Conservation (phyloP, 2,329 filamentous ascomycete species). For the Oidium heveae region DNA sequence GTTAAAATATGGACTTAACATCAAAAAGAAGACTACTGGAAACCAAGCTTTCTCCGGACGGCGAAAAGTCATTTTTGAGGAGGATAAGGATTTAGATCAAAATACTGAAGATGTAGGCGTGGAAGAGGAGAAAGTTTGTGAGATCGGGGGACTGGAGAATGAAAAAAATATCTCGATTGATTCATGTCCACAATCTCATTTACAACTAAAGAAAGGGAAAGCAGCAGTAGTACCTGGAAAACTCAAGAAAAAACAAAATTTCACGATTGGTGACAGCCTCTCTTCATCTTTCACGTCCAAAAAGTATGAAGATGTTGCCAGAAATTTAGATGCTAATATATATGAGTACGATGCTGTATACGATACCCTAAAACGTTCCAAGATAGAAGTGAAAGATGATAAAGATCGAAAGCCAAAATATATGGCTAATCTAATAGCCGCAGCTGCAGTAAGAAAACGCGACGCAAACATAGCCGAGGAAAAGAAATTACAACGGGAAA, state of each 20-base stretch:
- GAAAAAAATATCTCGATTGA: slow-evolving; percentile 6
- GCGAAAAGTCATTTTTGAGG: slow-evolving; percentile 26
- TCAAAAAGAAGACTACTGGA: slow-evolving; percentile 27
- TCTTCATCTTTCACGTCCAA: slow-evolving; percentile 37
- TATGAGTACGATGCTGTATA: slow-evolving; percentile 74
- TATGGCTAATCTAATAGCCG: slow-evolving; percentile 47
- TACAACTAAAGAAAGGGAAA: slow-evolving; percentile 11
- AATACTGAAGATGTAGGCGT: slow-evolving; percentile 16
- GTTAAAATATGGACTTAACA: slow-evolving; percentile 31
- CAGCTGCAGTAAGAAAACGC: slow-evolving; percentile 52
- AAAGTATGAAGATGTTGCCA: slow-evolving; percentile 37
- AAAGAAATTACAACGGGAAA: slow-evolving; percentile 52
- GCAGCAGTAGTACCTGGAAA: slow-evolving; percentile 10
- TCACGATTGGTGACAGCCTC: slow-evolving; percentile 37
- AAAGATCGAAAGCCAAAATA: slow-evolving; percentile 47
- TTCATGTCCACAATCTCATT: not conserved
- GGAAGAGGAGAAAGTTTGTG: slow-evolving; percentile 30
- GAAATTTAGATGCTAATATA: slow-evolving; percentile 43
- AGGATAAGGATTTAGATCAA: slow-evolving; percentile 30
- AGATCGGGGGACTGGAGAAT: slow-evolving; percentile 26
- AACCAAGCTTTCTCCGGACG: slow-evolving; percentile 24
- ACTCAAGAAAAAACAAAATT: slow-evolving; percentile 18
- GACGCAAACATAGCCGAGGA: slow-evolving; percentile 58
- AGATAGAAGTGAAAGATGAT: slow-evolving; percentile 27
- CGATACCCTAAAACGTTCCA: slow-evolving; percentile 45